Evolutionary conservation across 164 flowering plant genomes (phyloP).

Genomic region (Stephania yunnanensis): DNA sequence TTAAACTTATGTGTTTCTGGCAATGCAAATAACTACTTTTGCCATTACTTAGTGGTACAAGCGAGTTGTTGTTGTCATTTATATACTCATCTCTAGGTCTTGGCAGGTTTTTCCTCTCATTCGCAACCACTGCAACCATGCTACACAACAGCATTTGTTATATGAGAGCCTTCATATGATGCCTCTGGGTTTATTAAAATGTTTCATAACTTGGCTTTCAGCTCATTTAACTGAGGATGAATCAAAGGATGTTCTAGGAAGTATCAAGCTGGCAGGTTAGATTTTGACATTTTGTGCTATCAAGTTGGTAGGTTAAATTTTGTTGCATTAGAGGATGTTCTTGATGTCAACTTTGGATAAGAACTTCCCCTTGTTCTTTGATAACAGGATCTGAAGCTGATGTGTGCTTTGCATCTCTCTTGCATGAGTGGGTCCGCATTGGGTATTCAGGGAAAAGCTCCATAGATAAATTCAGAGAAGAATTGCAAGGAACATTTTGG

Average conservation of each 20-base stretch:
- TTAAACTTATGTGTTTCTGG: no score
- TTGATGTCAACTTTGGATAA: neutral
- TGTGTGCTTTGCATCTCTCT: slow-evolving; percentile 44
- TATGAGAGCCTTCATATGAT: slow-evolving; percentile 49
- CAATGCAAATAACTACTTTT: neutral
- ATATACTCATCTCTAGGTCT: slow-evolving; percentile 7
- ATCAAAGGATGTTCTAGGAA: slow-evolving; percentile 34
- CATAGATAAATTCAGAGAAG: slow-evolving; percentile 41
- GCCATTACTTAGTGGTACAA: neutral
- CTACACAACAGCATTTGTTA: slow-evolving; percentile 44
- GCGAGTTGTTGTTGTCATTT: neutral
- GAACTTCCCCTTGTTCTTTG: neutral
- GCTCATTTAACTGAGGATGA: slow-evolving; percentile 52
- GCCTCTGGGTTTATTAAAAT: slow-evolving; percentile 79
- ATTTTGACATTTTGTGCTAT: slow-evolving; percentile 15
- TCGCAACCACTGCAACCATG: slow-evolving; percentile 41
- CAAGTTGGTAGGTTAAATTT: slow-evolving; percentile 28
- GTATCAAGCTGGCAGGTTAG: slow-evolving; percentile 36
- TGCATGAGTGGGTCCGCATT: slow-evolving; percentile 56
- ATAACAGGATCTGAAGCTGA: slow-evolving; percentile 26
- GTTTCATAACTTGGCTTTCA: slow-evolving; percentile 59
- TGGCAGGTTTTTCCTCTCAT: slow-evolving; percentile 56
- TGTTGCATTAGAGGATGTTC: neutral
- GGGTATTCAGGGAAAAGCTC: slow-evolving; percentile 67
- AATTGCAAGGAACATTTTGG: slow-evolving; percentile 46